Evolutionary conservation across 2,329 filamentous ascomycete species (phyloP).

Genomic region (Curvularia spicifera): DNA sequence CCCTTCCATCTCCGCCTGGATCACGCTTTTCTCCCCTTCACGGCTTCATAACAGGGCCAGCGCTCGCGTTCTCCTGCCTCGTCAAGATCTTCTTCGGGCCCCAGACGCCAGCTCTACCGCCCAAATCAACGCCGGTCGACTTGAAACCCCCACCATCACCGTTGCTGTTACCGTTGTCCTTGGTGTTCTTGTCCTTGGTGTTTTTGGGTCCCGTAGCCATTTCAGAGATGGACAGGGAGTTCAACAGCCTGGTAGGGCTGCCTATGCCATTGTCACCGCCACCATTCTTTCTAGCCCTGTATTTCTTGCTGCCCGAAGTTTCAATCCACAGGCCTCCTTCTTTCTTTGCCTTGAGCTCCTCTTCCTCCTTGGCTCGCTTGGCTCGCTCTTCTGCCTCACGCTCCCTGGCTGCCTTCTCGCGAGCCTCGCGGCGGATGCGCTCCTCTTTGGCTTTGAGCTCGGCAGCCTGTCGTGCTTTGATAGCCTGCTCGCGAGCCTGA

Average conservation of each 20-base stretch:
- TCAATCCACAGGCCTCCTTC: conserved; percentile 35
- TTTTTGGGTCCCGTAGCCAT: conserved; percentile 14
- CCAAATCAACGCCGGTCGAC: conserved; percentile 19
- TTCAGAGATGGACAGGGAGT: conserved; percentile 13
- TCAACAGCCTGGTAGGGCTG: conserved; percentile 3
- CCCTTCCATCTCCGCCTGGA: background rate
- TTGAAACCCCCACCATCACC: conserved; percentile 9
- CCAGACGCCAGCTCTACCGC: conserved; percentile 35
- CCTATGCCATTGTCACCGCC: background rate
- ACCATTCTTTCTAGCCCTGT: conserved; percentile 19
- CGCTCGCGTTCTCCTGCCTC: conserved; percentile 23
- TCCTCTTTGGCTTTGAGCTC: conserved; percentile 29
- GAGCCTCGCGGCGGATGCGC: conserved; percentile 29
- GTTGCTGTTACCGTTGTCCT: conserved; percentile 2
- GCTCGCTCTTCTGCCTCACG: conserved; percentile 23
- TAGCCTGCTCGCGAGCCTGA: conserved; percentile 17
- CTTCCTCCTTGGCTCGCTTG: conserved; percentile 22
- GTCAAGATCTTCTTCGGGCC: conserved; percentile 37
- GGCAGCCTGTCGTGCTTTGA: conserved; percentile 17
- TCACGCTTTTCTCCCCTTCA: background rate
- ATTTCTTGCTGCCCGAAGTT: conserved; percentile 24
- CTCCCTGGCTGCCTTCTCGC: conserved; percentile 31
- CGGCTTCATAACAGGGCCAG: background rate
- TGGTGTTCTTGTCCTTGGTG: conserved; percentile 16
- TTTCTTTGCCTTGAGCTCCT: conserved; percentile 22